A percentile compares a stretch with the other conserved stretches of the same genome.
These are phyloP conservation scores for Lentinus polychrous DNA, from an alignment of 1,284 basidiomycete genomes.

Conservation along the genomic window DNA sequence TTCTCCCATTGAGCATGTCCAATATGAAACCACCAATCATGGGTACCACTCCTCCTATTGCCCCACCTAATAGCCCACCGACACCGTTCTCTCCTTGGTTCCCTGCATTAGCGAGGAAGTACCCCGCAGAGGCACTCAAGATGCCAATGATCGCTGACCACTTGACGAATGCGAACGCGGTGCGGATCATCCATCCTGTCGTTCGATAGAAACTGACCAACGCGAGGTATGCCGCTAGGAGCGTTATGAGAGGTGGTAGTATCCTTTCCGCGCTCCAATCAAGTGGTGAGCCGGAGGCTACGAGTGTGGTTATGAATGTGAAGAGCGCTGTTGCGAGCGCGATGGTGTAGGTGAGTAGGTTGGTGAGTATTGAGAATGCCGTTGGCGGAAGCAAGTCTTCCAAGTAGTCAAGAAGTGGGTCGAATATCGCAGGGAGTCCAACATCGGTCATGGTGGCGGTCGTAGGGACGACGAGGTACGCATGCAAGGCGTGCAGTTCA, in stretches of 20 bases:
- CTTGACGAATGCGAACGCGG: slow-evolving; percentile 61
- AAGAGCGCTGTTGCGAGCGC: slow-evolving; percentile 43
- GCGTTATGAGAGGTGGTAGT: slow-evolving; percentile 64
- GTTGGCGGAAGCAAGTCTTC: slow-evolving; percentile 47
- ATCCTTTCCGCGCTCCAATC: slow-evolving; percentile 62
- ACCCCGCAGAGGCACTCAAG: slow-evolving; percentile 45
- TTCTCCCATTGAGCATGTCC: slow-evolving; percentile 36
- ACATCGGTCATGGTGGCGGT: slow-evolving; percentile 4
- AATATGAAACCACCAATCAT: slow-evolving; percentile 36
- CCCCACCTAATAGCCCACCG: slow-evolving; percentile 13
- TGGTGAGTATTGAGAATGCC: slow-evolving; percentile 43
- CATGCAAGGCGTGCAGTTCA: too few species aligned
- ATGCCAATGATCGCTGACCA: slow-evolving; percentile 59
- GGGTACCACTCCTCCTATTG: slow-evolving; percentile 32
- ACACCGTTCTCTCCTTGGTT: slow-evolving; percentile 22
- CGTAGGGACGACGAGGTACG: too few species aligned
- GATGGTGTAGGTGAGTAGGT: slow-evolving; percentile 46
- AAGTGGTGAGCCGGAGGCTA: slow-evolving; percentile 43
- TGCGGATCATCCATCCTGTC: slow-evolving; percentile 64
- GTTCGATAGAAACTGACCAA: slow-evolving; percentile 69
- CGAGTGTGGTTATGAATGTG: slow-evolving; percentile 38
- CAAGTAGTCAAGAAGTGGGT: slow-evolving; percentile 49
- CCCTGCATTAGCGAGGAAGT: slow-evolving; percentile 34
- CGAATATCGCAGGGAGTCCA: slow-evolving; percentile 39
- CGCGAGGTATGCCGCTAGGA: slow-evolving; percentile 67